Conservation (phyloP, 352 stramenopile species). For the Pythium phragmitis region DNA sequence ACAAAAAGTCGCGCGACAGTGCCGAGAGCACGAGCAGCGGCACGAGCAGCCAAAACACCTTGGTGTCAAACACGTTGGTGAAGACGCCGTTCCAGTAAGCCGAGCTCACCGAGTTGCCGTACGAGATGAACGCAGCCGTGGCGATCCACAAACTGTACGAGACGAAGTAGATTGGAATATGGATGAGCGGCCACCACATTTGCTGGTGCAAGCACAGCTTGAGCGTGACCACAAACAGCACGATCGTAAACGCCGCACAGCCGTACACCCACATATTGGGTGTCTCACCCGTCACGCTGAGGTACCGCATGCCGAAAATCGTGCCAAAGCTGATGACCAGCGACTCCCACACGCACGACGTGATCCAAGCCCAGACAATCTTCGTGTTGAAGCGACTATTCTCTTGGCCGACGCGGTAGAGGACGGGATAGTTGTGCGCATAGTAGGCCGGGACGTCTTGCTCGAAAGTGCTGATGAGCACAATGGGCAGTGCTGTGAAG, state of each 20-base stretch:
- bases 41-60: conserved; percentile 77
- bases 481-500: conserved; percentile 72
- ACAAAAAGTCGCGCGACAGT: conserved; percentile 75
- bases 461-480: conserved; percentile 76
- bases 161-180: conserved; percentile 65
- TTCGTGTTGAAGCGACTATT: conserved; percentile 85
- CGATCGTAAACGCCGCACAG: conserved; percentile 77
- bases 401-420: conserved; percentile 53
- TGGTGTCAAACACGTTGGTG: conserved; percentile 58
- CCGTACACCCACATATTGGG: conserved; percentile 44
- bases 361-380: conserved; percentile 82
- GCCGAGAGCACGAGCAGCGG: conserved; percentile 69
- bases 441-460: conserved; percentile 72
- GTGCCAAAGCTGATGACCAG: conserved; percentile 83
- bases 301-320: conserved; percentile 79
- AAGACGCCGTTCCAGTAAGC: conserved; percentile 87
- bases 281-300: conserved; percentile 82
- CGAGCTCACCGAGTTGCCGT: conserved; percentile 65
- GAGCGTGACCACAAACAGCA: conserved; percentile 75
- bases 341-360: conserved; percentile 82
- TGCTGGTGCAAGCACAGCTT: conserved; percentile 81
- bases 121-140: conserved; percentile 71
- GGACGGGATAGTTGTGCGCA: conserved; percentile 58
- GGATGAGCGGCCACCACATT: conserved; percentile 73
- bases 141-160: conserved; percentile 76